Evolutionary conservation across 192 early-diverging fungal species (phyloP).

Genomic region (Podila epicladia): DNA sequence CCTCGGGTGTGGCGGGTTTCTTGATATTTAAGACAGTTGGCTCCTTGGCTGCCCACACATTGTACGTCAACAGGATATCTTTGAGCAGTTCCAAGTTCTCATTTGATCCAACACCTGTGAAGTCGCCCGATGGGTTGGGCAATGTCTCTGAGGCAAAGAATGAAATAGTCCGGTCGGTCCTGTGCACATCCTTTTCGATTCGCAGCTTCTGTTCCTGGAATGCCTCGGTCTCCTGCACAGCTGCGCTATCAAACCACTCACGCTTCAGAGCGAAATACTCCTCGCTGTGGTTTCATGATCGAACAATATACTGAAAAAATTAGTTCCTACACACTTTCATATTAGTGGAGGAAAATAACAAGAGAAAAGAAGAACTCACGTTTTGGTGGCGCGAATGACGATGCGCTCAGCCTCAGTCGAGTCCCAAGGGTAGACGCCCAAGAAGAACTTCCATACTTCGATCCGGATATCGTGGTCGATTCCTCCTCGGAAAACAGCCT

Average conservation of each 20-base stretch:
- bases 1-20: background rate
- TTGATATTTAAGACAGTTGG: background rate
- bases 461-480: slow-evolving; percentile 82
- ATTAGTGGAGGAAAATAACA: background rate
- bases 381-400: slow-evolving; percentile 57
- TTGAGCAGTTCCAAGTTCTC: slow-evolving; percentile 88
- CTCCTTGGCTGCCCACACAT: slow-evolving; percentile 61
- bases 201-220: slow-evolving; percentile 80
- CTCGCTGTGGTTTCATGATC: slow-evolving; percentile 42
- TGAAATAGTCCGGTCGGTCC: slow-evolving; percentile 90
- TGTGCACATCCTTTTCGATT: slow-evolving; percentile 96
- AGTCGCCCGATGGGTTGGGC: slow-evolving; percentile 57
- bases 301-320: background rate
- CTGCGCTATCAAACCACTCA: slow-evolving; percentile 70
- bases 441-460: slow-evolving; percentile 91
- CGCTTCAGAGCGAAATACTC: slow-evolving; percentile 72
- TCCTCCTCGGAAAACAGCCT: slow-evolving; percentile 78
- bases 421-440: slow-evolving; percentile 86
- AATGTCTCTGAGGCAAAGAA: slow-evolving; percentile 81
- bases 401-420: slow-evolving; percentile 79
- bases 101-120: slow-evolving; percentile 67
- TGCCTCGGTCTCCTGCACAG: slow-evolving; percentile 61
- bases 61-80: slow-evolving; percentile 93
- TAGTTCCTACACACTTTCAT: too few species aligned
- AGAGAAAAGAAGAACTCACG: slow-evolving; percentile 34